Percentiles rank a stretch among this genome's conserved stretches.
phyloP scores from a whole-genome alignment of 2,329 filamentous ascomycete species.

The Claviceps arundinis region DNA sequence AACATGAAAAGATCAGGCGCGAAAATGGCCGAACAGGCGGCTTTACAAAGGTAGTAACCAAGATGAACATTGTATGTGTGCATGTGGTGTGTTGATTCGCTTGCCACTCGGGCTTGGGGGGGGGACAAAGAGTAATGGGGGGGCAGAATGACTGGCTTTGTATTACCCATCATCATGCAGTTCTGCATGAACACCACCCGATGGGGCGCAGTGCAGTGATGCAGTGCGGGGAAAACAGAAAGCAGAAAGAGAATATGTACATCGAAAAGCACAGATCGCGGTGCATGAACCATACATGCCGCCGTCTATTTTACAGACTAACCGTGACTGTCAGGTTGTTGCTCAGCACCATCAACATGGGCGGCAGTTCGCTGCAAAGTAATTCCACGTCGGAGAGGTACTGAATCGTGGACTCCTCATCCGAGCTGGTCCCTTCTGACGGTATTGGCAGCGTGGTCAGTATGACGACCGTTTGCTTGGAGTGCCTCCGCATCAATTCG shows the following conservation, averaged over 20 bases:
- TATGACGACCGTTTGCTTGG: slow-evolving; percentile 58
- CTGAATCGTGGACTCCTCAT: slow-evolving; percentile 54
- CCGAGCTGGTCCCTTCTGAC: slow-evolving; percentile 58
- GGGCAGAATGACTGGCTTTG: neutral
- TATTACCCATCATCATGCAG: neutral
- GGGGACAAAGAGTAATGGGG: neutral
- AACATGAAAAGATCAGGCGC: neutral
- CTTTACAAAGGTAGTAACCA: neutral
- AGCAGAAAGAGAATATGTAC: neutral
- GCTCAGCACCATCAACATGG: slow-evolving; percentile 66
- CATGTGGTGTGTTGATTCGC: neutral
- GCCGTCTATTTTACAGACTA: slow-evolving; percentile 36
- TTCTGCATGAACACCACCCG: neutral
- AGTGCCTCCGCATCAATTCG: slow-evolving; percentile 61
- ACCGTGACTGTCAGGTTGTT: slow-evolving; percentile 86
- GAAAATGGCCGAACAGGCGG: neutral
- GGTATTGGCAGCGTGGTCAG: slow-evolving; percentile 78
- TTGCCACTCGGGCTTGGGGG: neutral
- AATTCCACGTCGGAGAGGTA: slow-evolving; percentile 72
- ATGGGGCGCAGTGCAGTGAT: neutral
- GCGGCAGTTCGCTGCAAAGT: slow-evolving; percentile 62
- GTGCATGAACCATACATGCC: neutral
- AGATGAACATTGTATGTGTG: neutral
- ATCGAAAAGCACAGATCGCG: neutral
- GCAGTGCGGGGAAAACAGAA: neutral